phyloP scores from a whole-genome alignment of 164 flowering plant species.

The Vitis riparia region DNA sequence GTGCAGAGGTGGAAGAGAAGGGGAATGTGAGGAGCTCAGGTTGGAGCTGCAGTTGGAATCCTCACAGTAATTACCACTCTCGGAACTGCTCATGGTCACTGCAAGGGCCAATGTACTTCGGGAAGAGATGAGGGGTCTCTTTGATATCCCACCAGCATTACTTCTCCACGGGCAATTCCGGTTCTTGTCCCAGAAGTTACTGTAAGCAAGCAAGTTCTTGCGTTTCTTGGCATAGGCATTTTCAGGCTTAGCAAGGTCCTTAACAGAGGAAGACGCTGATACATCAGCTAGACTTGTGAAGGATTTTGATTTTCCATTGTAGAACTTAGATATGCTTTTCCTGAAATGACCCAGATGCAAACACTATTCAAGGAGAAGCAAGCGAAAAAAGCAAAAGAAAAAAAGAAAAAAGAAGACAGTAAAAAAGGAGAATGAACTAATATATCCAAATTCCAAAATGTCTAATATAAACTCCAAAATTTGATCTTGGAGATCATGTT shows the following conservation, averaged over 20 bases:
- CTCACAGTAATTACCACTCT: constrained; percentile 25
- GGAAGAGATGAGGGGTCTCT: constrained; percentile 32
- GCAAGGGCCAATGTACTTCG: constrained; percentile 41
- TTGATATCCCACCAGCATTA: constrained; percentile 40
- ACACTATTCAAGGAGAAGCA: not conserved
- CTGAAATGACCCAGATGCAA: constrained; percentile 32
- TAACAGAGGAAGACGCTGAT: constrained; percentile 34
- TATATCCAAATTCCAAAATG: not conserved
- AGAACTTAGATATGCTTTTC: constrained; percentile 75
- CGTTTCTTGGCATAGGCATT: constrained; percentile 61
- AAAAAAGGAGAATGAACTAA: not conserved
- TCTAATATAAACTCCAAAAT: too few species aligned
- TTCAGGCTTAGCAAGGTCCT: constrained; percentile 67
- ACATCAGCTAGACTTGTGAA: constrained; percentile 67
- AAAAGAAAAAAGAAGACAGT: not conserved
- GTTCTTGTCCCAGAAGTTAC: constrained; percentile 25
- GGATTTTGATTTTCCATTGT: constrained; percentile 81
- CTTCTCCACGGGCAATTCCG: constrained; percentile 21
- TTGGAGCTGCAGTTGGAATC: constrained; percentile 24
- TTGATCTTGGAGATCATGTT: too few species aligned
- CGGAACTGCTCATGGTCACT: constrained; percentile 32
- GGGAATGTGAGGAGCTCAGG: constrained; percentile 21
- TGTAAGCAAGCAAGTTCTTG: constrained; percentile 45
- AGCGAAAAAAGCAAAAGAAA: not conserved
- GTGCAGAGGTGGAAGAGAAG: constrained; percentile 47